These are phyloP conservation scores for Diaporthe humulicola DNA, from an alignment of 2,329 filamentous ascomycete species.

Conservation along the genomic window DNA sequence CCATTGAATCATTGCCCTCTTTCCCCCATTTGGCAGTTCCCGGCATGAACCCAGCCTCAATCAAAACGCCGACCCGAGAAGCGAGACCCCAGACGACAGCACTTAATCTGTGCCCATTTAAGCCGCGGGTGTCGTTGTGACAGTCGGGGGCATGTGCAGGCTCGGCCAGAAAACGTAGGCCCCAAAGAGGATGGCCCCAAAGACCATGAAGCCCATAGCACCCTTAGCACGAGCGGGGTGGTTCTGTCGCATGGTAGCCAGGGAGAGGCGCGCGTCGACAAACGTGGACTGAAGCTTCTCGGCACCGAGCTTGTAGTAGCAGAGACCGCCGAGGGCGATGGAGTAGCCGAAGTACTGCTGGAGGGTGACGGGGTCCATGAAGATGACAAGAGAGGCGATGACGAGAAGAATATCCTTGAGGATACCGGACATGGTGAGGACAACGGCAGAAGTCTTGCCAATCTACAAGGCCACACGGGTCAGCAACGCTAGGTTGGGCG, in stretches of 20 bases:
- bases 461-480: constrained; percentile 55
- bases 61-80: constrained; percentile 33
- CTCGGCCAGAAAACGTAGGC: constrained; percentile 40
- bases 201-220: constrained; percentile 35
- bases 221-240: constrained; percentile 40
- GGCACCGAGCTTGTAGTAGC: constrained; percentile 46
- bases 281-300: constrained; percentile 40
- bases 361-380: constrained; percentile 73
- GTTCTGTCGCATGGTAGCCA: constrained; percentile 38
- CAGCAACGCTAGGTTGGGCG: neutral
- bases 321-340: constrained; percentile 61
- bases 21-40: neutral
- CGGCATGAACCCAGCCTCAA: neutral
- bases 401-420: constrained; percentile 82
- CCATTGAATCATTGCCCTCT: constrained; percentile 3
- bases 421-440: constrained; percentile 79
- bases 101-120: neutral
- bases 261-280: constrained; percentile 38
- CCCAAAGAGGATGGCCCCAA: constrained; percentile 34
- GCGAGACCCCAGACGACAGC: constrained; percentile 11
- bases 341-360: constrained; percentile 80
- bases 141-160: constrained; percentile 36
- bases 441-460: constrained; percentile 80
- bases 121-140: constrained; percentile 30
- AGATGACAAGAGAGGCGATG: constrained; percentile 75